Evolutionary conservation across 2,329 filamentous ascomycete genomes (phyloP).

Genomic region (Colletotrichum tamarilloi): DNA sequence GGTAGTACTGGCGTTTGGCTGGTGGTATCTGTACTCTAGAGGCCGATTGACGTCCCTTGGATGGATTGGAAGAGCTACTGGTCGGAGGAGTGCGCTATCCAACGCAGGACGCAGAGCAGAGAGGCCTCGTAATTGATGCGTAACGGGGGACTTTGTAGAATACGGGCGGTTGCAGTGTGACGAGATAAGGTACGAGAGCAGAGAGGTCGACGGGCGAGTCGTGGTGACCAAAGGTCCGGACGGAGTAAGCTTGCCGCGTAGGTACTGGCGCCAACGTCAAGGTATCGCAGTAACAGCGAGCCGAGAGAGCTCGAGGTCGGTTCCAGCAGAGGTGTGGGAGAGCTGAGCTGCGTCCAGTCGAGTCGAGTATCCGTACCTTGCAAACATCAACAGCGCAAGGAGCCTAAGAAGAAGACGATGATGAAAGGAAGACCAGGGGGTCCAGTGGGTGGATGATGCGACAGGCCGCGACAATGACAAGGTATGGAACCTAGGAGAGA

Average conservation of each 20-base stretch:
- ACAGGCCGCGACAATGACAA: not conserved
- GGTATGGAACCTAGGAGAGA: no score
- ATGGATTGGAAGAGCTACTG: slow-evolving; percentile 12
- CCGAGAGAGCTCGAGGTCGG: not conserved
- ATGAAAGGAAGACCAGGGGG: slow-evolving; percentile 2
- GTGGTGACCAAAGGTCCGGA: not conserved
- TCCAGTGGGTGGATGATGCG: not conserved
- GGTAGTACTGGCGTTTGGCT: not conserved
- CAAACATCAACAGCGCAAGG: not conserved
- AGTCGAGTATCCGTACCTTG: not conserved
- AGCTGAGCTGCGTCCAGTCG: not conserved
- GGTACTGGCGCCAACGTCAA: not conserved
- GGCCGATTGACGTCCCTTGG: slow-evolving; percentile 12
- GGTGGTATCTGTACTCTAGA: not conserved
- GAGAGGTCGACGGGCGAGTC: not conserved
- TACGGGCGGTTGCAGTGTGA: not conserved
- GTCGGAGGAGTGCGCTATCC: not conserved
- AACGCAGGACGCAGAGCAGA: slow-evolving; percentile 1
- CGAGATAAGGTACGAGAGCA: slow-evolving; percentile 9
- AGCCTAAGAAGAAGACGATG: not conserved
- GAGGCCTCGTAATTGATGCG: slow-evolving; percentile 40
- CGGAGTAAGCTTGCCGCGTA: slow-evolving; percentile 5
- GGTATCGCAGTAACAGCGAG: not conserved
- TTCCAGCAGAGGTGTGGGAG: not conserved
- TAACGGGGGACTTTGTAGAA: slow-evolving; percentile 19